Percentiles rank a stretch among this genome's conserved stretches.
phyloP scores from a whole-genome alignment of 2,329 filamentous ascomycete genomes.

The Canariomyces notabilis region DNA sequence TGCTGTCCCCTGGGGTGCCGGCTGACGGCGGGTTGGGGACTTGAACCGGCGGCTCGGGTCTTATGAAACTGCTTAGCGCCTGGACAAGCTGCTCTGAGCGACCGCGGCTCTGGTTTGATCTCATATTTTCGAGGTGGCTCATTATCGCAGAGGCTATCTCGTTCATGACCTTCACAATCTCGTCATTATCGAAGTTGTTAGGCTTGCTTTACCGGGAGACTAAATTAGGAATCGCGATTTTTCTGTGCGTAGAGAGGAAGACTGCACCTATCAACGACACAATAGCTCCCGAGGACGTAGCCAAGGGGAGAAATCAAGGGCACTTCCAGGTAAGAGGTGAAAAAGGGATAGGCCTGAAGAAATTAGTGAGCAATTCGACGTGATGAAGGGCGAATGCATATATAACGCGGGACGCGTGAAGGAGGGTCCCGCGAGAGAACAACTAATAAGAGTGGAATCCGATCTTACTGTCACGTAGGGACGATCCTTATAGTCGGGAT shows the following conservation, averaged over 20 bases:
- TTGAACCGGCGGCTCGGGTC: constrained; percentile 15
- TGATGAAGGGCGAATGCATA: too few species aligned
- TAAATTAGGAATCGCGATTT: too few species aligned
- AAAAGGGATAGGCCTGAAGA: constrained; percentile 29
- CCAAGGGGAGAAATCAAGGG: constrained; percentile 29
- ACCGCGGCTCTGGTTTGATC: constrained; percentile 20
- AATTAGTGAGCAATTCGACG: too few species aligned
- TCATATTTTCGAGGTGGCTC: constrained; percentile 26
- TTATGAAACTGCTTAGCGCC: constrained; percentile 24
- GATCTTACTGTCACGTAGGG: constrained; percentile 29
- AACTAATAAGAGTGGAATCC: too few species aligned
- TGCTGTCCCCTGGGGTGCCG: background rate
- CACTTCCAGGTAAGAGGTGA: constrained; percentile 31
- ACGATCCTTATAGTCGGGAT: constrained; percentile 26
- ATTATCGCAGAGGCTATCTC: constrained; percentile 25
- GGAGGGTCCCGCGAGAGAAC: too few species aligned
- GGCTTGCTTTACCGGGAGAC: too few species aligned
- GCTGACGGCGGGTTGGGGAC: background rate
- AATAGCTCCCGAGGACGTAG: constrained; percentile 31
- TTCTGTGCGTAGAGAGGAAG: too few species aligned
- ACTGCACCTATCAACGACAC: constrained; percentile 32
- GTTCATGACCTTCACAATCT: constrained; percentile 21
- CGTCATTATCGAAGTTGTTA: constrained; percentile 21
- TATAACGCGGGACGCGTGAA: too few species aligned
- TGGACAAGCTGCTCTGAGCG: constrained; percentile 26